Conservation (phyloP, 1,284 basidiomycete genomes). For the Tremellales sp. region DNA sequence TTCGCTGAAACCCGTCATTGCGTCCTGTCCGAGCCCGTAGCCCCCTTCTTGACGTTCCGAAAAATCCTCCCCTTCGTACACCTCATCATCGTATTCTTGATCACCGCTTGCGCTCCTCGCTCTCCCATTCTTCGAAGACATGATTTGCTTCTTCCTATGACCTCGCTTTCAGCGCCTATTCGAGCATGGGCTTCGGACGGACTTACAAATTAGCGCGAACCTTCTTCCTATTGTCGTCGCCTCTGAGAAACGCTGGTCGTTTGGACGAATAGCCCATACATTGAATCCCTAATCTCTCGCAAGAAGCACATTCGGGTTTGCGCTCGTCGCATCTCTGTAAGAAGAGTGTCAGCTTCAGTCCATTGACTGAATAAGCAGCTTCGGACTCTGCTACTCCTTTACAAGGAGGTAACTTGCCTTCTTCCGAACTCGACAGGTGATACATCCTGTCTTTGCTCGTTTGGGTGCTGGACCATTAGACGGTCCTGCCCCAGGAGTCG, state of each 20-base stretch:
- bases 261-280: constrained; percentile 17
- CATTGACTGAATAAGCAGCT: background rate
- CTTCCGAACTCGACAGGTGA: constrained; percentile 17
- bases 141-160: background rate
- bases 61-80: background rate
- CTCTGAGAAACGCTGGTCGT: constrained; percentile 13
- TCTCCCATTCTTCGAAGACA: background rate
- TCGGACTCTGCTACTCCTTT: background rate
- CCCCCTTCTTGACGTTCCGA: no score
- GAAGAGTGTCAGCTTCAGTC: background rate
- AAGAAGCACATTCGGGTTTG: constrained; percentile 15
- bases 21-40: no score
- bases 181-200: no score
- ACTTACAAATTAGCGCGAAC: constrained; percentile 14
- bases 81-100: no score
- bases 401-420: constrained; percentile 5
- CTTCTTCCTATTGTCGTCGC: constrained; percentile 14
- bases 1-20: no score
- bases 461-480: background rate
- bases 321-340: constrained; percentile 13
- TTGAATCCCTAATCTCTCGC: constrained; percentile 14
- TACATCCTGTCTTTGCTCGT: constrained; percentile 15
- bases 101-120: background rate
- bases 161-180: no score
- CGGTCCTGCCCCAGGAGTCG: background rate